Conservation (phyloP, 2,329 filamentous ascomycete genomes). For the Microascus cirrosus region DNA sequence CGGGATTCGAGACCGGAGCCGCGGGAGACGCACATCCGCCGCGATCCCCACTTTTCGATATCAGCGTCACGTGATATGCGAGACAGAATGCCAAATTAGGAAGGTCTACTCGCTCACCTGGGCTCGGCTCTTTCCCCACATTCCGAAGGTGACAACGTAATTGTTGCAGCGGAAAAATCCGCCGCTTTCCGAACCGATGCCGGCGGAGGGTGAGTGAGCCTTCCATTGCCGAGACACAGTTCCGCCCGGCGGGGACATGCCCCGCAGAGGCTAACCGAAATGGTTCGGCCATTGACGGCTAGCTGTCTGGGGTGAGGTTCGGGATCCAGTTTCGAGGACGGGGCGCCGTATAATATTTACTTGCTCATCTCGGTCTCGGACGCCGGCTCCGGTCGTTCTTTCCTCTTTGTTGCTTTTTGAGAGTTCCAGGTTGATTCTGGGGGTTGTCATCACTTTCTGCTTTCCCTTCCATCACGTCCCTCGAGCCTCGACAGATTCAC, state of each 20-base stretch:
- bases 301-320: neutral
- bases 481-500: constrained; percentile 9
- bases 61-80: no score
- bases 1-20: no score
- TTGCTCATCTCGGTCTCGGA: neutral
- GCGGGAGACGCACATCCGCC: no score
- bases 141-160: no score
- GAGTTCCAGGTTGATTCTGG: neutral
- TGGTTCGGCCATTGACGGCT: neutral
- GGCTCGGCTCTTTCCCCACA: no score
- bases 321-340: neutral
- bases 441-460: neutral
- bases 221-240: neutral
- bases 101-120: no score
- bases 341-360: neutral
- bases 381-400: neutral
- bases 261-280: neutral
- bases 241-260: neutral
- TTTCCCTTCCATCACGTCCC: neutral
- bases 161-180: neutral
- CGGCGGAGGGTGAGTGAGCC: neutral
- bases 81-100: no score
- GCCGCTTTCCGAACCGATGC: constrained; percentile 4
- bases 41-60: neutral
- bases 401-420: neutral